These are phyloP conservation scores for Neoboletus magnificus DNA, from an alignment of 768 basidiomycete species.

Conservation along the genomic window DNA sequence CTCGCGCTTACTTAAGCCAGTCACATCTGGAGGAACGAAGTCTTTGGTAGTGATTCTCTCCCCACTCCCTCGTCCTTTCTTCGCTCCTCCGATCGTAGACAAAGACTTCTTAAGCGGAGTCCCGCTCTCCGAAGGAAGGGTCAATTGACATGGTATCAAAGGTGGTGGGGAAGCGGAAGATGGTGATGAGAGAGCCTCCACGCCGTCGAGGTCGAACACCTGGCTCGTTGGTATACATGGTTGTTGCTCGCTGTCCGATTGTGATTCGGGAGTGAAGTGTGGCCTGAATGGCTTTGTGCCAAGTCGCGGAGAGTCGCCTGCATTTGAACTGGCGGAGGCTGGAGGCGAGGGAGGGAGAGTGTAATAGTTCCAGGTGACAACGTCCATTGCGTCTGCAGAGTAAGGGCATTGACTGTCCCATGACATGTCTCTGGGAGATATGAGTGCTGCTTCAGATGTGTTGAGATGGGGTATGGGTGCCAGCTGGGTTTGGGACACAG, in stretches of 20 bases:
- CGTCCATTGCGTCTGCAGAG: conserved; percentile 34
- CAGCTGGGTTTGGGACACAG: conserved; percentile 28
- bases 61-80: conserved; percentile 47
- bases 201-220: conserved; percentile 55
- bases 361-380: conserved; percentile 48
- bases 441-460: conserved; percentile 53
- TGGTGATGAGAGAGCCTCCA: conserved; percentile 33
- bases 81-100: conserved; percentile 41
- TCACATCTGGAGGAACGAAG: conserved; percentile 85
- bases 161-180: conserved; percentile 32
- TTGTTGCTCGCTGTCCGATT: conserved; percentile 43
- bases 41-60: conserved; percentile 66
- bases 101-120: conserved; percentile 39
- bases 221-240: conserved; percentile 69
- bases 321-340: conserved; percentile 42
- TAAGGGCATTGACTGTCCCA: conserved; percentile 48
- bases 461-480: conserved; percentile 58
- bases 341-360: conserved; percentile 49
- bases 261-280: conserved; percentile 43
- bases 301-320: conserved; percentile 45
- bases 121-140: conserved; percentile 33
- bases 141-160: conserved; percentile 30
- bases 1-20: conserved; percentile 85
- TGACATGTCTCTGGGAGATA: conserved; percentile 42
- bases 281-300: conserved; percentile 49